Conservation (phyloP, 2,329 filamentous ascomycete species). For the Colletotrichum lentis region DNA sequence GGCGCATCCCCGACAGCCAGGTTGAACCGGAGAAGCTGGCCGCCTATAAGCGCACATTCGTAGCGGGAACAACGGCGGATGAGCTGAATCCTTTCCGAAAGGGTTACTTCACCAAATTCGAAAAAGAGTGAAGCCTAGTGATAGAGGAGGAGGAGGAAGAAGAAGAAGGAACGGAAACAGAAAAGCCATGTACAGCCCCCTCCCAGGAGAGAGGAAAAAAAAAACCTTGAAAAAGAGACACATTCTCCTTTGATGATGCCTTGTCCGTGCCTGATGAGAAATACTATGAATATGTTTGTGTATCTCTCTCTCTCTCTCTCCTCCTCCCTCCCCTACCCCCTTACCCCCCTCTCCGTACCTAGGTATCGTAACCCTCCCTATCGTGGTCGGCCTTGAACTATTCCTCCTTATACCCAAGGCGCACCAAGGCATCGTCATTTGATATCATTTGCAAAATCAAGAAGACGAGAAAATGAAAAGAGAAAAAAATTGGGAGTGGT, state of each 20-base stretch:
- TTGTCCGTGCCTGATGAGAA: constrained; percentile 29
- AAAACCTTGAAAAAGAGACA: constrained; percentile 2
- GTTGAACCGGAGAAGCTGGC: constrained; percentile 57
- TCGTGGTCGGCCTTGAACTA: constrained; percentile 12
- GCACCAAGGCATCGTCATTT: constrained; percentile 29
- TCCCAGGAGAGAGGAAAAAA: too few species aligned
- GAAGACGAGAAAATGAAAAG: background rate
- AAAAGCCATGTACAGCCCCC: constrained; percentile 21
- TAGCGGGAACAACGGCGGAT: constrained; percentile 61
- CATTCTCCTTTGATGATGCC: constrained; percentile 32
- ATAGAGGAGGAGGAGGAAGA: constrained; percentile 10
- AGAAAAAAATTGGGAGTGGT: background rate
- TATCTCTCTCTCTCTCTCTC: background rate
- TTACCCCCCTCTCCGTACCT: background rate
- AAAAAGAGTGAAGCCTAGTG: constrained; percentile 44
- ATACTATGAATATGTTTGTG: constrained; percentile 5
- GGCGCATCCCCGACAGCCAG: constrained; percentile 68
- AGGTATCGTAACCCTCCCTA: constrained; percentile 8
- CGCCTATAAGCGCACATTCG: constrained; percentile 43
- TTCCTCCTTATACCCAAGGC: constrained; percentile 26
- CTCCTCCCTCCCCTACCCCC: too few species aligned
- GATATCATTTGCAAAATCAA: constrained; percentile 32
- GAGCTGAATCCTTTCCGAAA: constrained; percentile 69
- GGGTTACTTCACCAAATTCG: constrained; percentile 66
- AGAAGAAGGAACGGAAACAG: background rate